phyloP scores from a whole-genome alignment of 129 eudicot species.

The Flaveria brownii region DNA sequence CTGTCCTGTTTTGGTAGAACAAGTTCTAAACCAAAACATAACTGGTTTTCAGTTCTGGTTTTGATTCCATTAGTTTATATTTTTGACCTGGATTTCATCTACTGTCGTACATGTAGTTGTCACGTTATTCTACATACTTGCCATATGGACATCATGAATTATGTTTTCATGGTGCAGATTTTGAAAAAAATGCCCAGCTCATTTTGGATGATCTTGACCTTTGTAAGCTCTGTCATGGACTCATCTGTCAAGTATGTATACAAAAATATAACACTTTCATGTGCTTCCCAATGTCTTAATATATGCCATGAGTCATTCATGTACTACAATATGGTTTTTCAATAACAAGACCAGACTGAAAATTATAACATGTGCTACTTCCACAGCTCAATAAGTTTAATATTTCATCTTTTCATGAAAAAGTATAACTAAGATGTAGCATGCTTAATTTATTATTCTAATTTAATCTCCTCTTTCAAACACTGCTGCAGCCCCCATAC shows the following conservation, averaged over 20 bases:
- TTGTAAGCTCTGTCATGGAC: not conserved
- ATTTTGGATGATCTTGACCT: not conserved
- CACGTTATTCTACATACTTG: not conserved
- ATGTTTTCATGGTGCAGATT: slow-evolving; percentile 7
- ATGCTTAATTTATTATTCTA: not conserved
- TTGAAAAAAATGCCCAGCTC: not conserved
- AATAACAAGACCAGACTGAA: not conserved
- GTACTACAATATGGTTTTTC: slow-evolving; percentile 21
- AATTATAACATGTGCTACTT: not conserved
- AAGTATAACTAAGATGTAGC: not conserved
- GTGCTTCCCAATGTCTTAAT: slow-evolving; percentile 9
- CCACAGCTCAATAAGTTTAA: not conserved
- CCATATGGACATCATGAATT: not conserved
- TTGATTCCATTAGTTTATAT: not conserved
- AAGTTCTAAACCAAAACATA: slow-evolving; percentile 2
- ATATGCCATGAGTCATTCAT: not conserved
- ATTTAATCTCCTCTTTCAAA: slow-evolving; percentile 57
- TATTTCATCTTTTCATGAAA: not conserved
- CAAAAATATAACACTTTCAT: not conserved
- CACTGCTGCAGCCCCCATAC: slow-evolving; percentile 88
- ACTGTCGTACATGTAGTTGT: not conserved
- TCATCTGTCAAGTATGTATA: not conserved
- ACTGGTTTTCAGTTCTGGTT: not conserved
- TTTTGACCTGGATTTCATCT: slow-evolving; percentile 9
- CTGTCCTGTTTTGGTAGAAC: not conserved